Percentiles rank a stretch among this genome's conserved stretches.
Conservation (phyloP, 129 eudicot genomes). For the Silybum marianum region DNA sequence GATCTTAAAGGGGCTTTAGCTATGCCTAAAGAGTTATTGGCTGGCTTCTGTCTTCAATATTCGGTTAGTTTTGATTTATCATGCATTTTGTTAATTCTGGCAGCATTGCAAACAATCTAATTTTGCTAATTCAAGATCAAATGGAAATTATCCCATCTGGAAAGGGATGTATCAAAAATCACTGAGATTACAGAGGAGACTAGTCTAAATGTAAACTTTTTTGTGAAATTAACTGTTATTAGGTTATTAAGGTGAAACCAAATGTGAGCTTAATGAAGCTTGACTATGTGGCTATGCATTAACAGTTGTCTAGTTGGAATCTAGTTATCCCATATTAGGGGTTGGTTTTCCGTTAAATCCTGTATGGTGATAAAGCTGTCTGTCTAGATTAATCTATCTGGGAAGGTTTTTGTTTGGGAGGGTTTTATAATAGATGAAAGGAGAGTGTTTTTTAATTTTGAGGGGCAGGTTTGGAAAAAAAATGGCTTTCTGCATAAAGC, state of each 20-base stretch:
- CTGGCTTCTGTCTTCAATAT: slow-evolving; percentile 82
- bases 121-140: background rate
- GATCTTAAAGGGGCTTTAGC: slow-evolving; percentile 82
- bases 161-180: background rate
- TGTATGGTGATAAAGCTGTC: too few relatives aligned
- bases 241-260: background rate
- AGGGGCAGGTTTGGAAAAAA: too few relatives aligned
- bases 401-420: too few relatives aligned
- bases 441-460: too few relatives aligned
- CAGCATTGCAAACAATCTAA: background rate
- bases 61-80: slow-evolving; percentile 48
- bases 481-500: too few relatives aligned
- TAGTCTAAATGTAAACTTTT: background rate
- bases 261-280: background rate
- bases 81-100: background rate
- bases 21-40: slow-evolving; percentile 82
- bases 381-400: too few relatives aligned
- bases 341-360: too few relatives aligned
- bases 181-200: background rate
- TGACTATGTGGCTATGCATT: background rate
- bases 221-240: background rate
- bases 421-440: too few relatives aligned
- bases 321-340: background rate
- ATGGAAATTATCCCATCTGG: background rate
- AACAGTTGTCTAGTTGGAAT: background rate